Conservation (phyloP, 495 filamentous ascomycete species). For the Cudoniella acicularis region DNA sequence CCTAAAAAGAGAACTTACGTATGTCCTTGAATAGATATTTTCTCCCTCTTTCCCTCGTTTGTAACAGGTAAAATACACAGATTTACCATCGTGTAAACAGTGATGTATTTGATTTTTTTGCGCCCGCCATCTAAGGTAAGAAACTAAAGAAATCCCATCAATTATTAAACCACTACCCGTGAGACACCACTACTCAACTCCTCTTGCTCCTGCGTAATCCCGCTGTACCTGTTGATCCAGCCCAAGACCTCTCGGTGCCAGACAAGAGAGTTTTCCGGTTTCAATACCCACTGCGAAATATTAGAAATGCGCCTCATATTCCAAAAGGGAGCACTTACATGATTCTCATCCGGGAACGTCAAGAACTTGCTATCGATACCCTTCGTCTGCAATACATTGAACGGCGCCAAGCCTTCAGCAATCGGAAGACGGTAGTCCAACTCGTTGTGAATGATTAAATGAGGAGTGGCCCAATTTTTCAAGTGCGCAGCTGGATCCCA, state of each 20-base stretch:
- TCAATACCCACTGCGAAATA: constrained; percentile 73
- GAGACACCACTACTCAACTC: constrained; percentile 8
- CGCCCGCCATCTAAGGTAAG: too few species aligned
- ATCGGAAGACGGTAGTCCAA: constrained; percentile 88
- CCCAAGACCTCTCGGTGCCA: constrained; percentile 89
- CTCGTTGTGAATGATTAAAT: constrained; percentile 79
- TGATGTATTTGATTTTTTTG: too few species aligned
- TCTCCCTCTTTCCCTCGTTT: too few species aligned
- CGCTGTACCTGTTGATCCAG: constrained; percentile 84
- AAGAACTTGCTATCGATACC: constrained; percentile 69
- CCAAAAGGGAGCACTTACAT: constrained; percentile 38
- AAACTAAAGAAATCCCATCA: neutral
- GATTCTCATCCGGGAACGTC: constrained; percentile 79
- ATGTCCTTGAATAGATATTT: too few species aligned
- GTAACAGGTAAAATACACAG: too few species aligned
- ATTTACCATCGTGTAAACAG: too few species aligned
- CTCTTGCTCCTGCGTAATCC: constrained; percentile 33
- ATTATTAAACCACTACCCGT: constrained; percentile 1
- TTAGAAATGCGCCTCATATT: neutral
- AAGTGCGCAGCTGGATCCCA: constrained; percentile 77
- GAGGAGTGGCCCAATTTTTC: constrained; percentile 72
- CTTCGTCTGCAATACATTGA: constrained; percentile 79
- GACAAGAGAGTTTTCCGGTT: constrained; percentile 83
- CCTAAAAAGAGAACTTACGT: too few species aligned
- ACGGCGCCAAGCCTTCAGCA: constrained; percentile 76